Evolutionary conservation across 208 protist genomes (phyloP).

Genomic region (Trypanosomatidae sp.): DNA sequence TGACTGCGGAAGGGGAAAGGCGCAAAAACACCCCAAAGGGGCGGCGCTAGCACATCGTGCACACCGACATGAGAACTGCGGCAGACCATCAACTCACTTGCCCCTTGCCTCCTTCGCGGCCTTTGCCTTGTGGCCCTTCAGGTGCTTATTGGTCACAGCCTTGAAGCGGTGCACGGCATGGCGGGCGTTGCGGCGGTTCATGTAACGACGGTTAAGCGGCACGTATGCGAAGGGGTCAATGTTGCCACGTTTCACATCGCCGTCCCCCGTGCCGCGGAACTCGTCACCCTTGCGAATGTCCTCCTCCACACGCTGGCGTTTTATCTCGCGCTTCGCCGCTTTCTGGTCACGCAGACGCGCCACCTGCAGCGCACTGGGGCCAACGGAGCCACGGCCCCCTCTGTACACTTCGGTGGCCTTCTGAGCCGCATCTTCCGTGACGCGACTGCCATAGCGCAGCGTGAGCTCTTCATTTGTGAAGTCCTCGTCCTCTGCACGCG

Average conservation of each 20-base stretch:
- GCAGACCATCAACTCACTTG: slow-evolving; percentile 2
- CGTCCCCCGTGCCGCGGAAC: slow-evolving; percentile 70
- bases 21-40: background rate
- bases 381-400: slow-evolving; percentile 19
- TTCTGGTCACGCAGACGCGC: slow-evolving; percentile 69
- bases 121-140: slow-evolving; percentile 90
- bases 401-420: slow-evolving; percentile 32
- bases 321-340: slow-evolving; percentile 51
- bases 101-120: slow-evolving; percentile 36
- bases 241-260: slow-evolving; percentile 85
- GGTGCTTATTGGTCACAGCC: slow-evolving; percentile 40
- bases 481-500: slow-evolving; percentile 66
- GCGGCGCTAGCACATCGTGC: background rate
- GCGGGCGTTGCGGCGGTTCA: slow-evolving; percentile 86
- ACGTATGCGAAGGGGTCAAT: slow-evolving; percentile 91
- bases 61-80: background rate
- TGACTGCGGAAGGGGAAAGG: background rate
- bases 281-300: slow-evolving; percentile 88
- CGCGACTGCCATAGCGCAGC: slow-evolving; percentile 61
- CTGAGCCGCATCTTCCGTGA: slow-evolving; percentile 47
- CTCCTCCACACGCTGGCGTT: slow-evolving; percentile 82
- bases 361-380: slow-evolving; percentile 34
- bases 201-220: slow-evolving; percentile 87
- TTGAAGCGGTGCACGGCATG: slow-evolving; percentile 84
- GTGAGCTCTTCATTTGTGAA: slow-evolving; percentile 87